These are phyloP conservation scores for Kurtzmaniella quercitrusa DNA, from an alignment of 1,139 yeast genomes.

Conservation along the genomic window DNA sequence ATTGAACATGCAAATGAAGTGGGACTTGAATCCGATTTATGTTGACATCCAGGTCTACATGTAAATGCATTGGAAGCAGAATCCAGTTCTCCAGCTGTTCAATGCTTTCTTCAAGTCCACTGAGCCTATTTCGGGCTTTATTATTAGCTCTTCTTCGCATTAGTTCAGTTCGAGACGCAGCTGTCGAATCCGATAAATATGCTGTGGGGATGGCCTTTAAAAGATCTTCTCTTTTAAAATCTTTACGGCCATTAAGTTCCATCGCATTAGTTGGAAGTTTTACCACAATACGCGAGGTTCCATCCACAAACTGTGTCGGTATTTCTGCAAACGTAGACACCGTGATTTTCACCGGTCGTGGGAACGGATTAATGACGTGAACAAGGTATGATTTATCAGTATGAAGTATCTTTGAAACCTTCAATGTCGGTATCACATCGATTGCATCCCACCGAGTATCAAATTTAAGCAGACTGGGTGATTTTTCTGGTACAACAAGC, in stretches of 20 bases:
- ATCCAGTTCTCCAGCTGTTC: constrained; percentile 34
- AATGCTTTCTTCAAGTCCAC: constrained; percentile 14
- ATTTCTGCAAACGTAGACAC: constrained; percentile 16
- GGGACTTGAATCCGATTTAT: constrained; percentile 1
- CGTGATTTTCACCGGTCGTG: constrained; percentile 12
- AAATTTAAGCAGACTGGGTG: constrained; percentile 28
- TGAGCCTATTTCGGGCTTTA: constrained; percentile 1
- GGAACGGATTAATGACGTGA: constrained; percentile 29
- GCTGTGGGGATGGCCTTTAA: constrained; percentile 31
- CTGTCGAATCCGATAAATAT: constrained; percentile 26
- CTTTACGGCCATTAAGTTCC: not conserved
- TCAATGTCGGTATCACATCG: constrained; percentile 30
- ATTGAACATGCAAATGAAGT: constrained; percentile 7
- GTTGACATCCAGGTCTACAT: not conserved
- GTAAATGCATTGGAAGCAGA: constrained; percentile 24
- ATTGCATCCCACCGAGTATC: constrained; percentile 29
- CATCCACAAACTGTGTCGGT: constrained; percentile 11
- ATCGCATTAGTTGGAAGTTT: not conserved
- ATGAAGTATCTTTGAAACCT: constrained; percentile 10
- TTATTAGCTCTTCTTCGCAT: constrained; percentile 23
- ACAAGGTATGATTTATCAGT: constrained; percentile 12
- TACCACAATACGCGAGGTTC: not conserved
- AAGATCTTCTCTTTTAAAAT: constrained; percentile 5
- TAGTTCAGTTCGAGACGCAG: constrained; percentile 28
- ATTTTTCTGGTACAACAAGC: constrained; percentile 25